Evolutionary conservation across 108 stramenopile species (phyloP).

Genomic region (Discostella pseudostelligera): DNA sequence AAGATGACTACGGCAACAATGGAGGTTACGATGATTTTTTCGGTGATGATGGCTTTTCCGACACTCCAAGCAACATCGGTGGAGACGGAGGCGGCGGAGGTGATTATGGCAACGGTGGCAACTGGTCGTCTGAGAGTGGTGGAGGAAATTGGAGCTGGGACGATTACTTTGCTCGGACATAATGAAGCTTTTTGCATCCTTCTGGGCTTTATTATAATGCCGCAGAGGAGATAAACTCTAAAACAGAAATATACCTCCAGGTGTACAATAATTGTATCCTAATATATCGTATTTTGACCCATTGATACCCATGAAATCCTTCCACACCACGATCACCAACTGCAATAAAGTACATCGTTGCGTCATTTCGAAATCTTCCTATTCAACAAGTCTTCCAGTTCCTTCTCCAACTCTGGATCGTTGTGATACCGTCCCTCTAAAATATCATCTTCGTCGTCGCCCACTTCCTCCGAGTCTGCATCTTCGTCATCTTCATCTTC

Average conservation of each 20-base stretch:
- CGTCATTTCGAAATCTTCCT: constrained; percentile 8
- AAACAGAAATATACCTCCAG: too few species aligned
- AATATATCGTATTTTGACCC: too few species aligned
- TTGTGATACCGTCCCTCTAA: constrained; percentile 31
- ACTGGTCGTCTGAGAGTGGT: neutral
- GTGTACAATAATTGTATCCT: too few species aligned
- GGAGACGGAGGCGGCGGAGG: too few species aligned
- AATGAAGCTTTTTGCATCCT: too few species aligned
- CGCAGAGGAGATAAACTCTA: too few species aligned
- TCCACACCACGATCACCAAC: too few species aligned
- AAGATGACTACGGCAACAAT: neutral
- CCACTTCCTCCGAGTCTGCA: neutral
- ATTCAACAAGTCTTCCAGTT: constrained; percentile 32
- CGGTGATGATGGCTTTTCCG: neutral
- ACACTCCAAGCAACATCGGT: too few species aligned
- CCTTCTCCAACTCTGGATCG: constrained; percentile 41
- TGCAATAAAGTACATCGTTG: too few species aligned
- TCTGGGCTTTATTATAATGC: too few species aligned
- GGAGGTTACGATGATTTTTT: neutral
- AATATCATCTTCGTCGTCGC: constrained; percentile 21
- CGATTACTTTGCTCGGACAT: neutral
- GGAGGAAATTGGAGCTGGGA: neutral
- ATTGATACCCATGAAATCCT: too few species aligned
- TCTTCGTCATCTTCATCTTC: constrained; percentile 5
- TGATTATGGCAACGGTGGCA: neutral